Evolutionary conservation across 805 yeast species (phyloP), one percentile per base, ranked within the genome.

Genomic region (Diddensiella santjacobensis): DNA sequence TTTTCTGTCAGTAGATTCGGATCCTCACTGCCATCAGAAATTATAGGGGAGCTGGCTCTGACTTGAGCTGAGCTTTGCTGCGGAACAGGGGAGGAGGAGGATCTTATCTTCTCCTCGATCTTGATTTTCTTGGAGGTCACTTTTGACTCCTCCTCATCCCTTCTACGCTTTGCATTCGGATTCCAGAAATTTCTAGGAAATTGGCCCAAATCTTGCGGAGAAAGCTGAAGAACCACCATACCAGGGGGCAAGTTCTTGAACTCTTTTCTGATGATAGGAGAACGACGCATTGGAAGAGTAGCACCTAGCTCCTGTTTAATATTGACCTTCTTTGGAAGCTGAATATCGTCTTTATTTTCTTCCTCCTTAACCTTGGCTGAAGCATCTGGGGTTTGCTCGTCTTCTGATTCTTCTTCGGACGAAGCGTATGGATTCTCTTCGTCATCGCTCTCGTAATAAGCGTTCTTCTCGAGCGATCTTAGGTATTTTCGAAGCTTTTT

Each of bases 111-210:
- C 22, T 47, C 45, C 42, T 38, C 54, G 22, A 54, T 31, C 52
- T 64, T 62, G 48, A 63, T 47, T 52, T 65, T 68, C 50, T 68
- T 71, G 6, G 62, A 58, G 15, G 42, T 18, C 6, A 39, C 46
- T n/a, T 49, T 58, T 37, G 57, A 69, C 47, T 64, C 63, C 53
- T 54, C 63, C 44, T 57, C 72, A 26, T 55, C 50, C 48, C 72
- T 56, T 46, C 66, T 64, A 56, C 63, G 76, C 52, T 71, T 72
- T 8, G 71, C 71, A 29, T 64, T 62, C 19, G 96, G 91, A 65
- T 83, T 83, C 96, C 96, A 90, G 46, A 81, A 86, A 22, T 96
- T 96, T 17, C 64, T 69, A 2, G 93, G 93, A 68, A 89, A 88
- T 31, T 76, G 76, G 15, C 68, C 63, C 50, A 90, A 71, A 13